These are phyloP conservation scores for Epichloe aotearoae DNA, from an alignment of 2,329 filamentous ascomycete genomes.

Conservation along the genomic window DNA sequence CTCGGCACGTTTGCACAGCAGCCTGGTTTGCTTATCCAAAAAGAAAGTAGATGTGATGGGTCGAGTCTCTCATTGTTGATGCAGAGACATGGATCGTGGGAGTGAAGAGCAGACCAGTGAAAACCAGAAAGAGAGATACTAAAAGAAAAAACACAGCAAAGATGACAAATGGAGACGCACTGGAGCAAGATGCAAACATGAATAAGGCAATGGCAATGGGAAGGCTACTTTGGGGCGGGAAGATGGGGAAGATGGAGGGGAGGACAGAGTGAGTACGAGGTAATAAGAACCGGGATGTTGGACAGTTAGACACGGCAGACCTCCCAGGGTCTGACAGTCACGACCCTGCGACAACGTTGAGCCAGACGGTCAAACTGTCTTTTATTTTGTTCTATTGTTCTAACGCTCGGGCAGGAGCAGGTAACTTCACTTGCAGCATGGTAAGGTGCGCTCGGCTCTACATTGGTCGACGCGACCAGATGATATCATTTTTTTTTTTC, in stretches of 20 bases:
- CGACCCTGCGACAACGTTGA: background rate
- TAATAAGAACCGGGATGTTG: background rate
- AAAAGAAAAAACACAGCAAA: background rate
- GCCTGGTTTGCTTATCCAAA: slow-evolving; percentile 1
- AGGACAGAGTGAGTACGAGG: background rate
- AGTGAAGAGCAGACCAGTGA: background rate
- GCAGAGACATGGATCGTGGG: background rate
- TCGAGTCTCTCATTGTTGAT: background rate
- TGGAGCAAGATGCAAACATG: background rate
- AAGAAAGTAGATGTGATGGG: background rate
- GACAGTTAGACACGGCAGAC: background rate
- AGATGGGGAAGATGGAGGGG: background rate
- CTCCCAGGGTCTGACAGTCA: background rate
- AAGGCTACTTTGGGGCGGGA: background rate
- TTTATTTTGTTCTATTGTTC: no score
- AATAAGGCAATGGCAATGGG: background rate
- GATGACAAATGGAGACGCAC: background rate
- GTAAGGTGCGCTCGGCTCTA: background rate
- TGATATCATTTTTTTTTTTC: background rate
- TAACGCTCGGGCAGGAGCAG: background rate
- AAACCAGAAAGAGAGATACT: background rate
- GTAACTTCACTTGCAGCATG: background rate
- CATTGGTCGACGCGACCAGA: background rate
- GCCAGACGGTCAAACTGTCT: no score
- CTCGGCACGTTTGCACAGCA: background rate